Conservation (phyloP, 208 protist species). For the Entamoeba moshkovskii region DNA sequence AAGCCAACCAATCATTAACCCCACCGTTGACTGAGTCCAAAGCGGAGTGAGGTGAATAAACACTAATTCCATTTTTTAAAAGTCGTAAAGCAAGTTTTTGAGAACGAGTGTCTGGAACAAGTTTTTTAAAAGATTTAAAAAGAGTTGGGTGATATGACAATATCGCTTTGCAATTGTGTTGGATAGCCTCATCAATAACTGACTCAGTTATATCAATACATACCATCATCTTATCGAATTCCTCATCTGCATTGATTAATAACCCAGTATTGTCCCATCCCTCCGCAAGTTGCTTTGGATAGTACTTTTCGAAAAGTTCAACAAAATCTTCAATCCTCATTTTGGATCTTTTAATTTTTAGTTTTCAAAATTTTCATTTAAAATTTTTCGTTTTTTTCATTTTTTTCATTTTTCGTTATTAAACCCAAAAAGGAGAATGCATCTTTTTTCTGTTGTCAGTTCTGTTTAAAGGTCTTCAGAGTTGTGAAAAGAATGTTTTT, state of each 20-base stretch:
- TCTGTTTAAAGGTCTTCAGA: too few species aligned
- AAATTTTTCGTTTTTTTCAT: too few species aligned
- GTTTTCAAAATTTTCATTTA: too few species aligned
- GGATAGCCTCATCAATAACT: neutral
- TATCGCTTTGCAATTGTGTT: neutral
- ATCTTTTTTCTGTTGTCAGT: too few species aligned
- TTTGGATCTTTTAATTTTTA: neutral
- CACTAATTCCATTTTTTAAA: neutral
- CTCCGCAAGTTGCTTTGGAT: neutral
- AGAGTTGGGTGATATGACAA: neutral
- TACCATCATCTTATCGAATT: neutral
- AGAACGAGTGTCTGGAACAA: neutral
- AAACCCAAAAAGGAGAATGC: too few species aligned
- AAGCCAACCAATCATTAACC: neutral
- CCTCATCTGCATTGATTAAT: neutral
- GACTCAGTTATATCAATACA: neutral
- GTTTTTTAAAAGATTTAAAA: slow-evolving; percentile 1
- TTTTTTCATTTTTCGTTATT: too few species aligned
- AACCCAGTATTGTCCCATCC: neutral
- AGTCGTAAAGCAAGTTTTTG: neutral
- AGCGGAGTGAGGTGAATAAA: neutral
- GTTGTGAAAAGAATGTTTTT: too few species aligned
- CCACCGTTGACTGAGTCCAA: neutral
- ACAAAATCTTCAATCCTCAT: neutral
- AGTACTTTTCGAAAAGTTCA: neutral